Evolutionary conservation across 768 basidiomycete species (phyloP).

Genomic region (Tremella yokohamensis): DNA sequence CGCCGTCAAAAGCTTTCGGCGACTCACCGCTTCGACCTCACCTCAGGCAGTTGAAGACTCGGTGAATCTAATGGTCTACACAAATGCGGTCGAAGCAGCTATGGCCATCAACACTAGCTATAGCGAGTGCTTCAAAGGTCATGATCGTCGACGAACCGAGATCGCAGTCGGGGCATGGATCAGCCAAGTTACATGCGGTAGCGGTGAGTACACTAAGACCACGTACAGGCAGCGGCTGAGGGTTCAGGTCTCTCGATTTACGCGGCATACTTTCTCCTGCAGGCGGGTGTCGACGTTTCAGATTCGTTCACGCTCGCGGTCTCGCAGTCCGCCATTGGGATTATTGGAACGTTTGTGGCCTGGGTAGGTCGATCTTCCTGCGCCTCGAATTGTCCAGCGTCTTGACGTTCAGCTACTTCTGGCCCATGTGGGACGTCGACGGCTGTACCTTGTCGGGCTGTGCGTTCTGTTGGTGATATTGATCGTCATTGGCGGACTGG

Average conservation of each 20-base stretch:
- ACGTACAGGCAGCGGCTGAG: too few species aligned
- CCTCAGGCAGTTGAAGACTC: slow-evolving; percentile 39
- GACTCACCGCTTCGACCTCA: slow-evolving; percentile 26
- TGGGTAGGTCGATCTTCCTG: slow-evolving; percentile 30
- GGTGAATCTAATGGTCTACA: slow-evolving; percentile 50
- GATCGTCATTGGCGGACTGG: slow-evolving; percentile 49
- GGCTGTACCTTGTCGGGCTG: slow-evolving; percentile 51
- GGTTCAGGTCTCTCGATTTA: slow-evolving; percentile 28
- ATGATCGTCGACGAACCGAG: slow-evolving; percentile 50
- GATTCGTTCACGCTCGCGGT: slow-evolving; percentile 33
- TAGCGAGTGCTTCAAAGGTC: slow-evolving; percentile 51
- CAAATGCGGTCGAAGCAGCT: slow-evolving; percentile 49
- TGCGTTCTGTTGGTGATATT: slow-evolving; percentile 39
- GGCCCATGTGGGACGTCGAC: slow-evolving; percentile 47
- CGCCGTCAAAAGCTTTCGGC: slow-evolving; percentile 17
- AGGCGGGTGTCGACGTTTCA: slow-evolving; percentile 33
- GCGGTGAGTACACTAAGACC: slow-evolving; percentile 2
- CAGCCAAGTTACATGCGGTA: slow-evolving; percentile 40
- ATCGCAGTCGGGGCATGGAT: slow-evolving; percentile 54
- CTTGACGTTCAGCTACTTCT: slow-evolving; percentile 29
- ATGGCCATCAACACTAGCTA: slow-evolving; percentile 46
- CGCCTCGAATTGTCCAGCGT: too few species aligned
- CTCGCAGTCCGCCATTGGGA: slow-evolving; percentile 38
- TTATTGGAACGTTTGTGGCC: slow-evolving; percentile 30
- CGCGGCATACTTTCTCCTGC: slow-evolving; percentile 41